Conservation (phyloP, 179 eudicot species). For the Camellia oleifera region DNA sequence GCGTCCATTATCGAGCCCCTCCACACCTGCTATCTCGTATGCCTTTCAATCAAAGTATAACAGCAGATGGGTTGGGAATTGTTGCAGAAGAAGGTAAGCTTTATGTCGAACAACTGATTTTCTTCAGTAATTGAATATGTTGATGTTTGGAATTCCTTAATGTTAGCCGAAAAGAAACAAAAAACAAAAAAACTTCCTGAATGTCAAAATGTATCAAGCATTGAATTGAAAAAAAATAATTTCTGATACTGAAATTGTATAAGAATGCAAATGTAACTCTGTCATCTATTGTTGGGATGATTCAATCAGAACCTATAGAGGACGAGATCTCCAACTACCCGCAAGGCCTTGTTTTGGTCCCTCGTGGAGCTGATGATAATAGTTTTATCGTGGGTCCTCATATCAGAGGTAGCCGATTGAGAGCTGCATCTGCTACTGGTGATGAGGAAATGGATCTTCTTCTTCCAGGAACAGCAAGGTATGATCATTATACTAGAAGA, state of each 20-base stretch:
- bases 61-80: constrained; percentile 65
- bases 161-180: not conserved
- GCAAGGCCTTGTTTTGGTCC: constrained; percentile 89
- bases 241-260: no score
- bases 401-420: constrained; percentile 80
- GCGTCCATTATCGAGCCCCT: constrained; percentile 97
- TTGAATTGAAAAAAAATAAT: not conserved
- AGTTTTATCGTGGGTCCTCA: constrained; percentile 86
- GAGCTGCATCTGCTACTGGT: constrained; percentile 82
- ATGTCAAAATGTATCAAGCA: not conserved
- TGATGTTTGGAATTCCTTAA: constrained; percentile 1
- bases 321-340: constrained; percentile 71
- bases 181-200: not conserved
- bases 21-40: constrained; percentile 62
- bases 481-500: constrained; percentile 12
- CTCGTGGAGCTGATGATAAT: constrained; percentile 61
- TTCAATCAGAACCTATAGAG: constrained; percentile 59
- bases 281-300: constrained; percentile 7
- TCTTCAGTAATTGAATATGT: constrained; percentile 3
- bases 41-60: constrained; percentile 33
- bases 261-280: not conserved
- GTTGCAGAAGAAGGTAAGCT: constrained; percentile 82
- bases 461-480: constrained; percentile 99
- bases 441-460: constrained; percentile 96
- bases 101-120: no score